Evolutionary conservation across 176 grass and related monocot genomes (phyloP).

Genomic region (Rhynchospora tenuis): DNA sequence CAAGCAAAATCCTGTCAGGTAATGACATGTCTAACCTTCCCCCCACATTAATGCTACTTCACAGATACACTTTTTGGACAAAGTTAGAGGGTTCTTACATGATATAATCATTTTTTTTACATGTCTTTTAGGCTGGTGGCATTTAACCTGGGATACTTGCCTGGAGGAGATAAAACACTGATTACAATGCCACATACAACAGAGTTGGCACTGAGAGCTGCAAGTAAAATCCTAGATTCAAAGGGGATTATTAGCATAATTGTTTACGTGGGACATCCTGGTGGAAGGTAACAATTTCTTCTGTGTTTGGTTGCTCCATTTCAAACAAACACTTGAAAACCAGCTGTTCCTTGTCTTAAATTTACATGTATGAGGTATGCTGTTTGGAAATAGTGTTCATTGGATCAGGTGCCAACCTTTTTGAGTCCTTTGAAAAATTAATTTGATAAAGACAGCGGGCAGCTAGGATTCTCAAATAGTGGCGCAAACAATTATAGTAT

Average conservation of each 20-base stretch:
- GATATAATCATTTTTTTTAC: not conserved
- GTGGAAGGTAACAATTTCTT: conserved; percentile 63
- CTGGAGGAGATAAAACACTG: conserved; percentile 77
- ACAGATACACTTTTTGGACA: not conserved
- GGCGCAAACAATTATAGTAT: too few relatives aligned
- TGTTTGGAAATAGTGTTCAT: not conserved
- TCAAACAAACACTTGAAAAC: not conserved
- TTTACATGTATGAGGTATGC: not conserved
- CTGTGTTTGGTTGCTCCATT: not conserved
- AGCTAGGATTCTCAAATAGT: too few relatives aligned
- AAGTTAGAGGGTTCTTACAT: not conserved
- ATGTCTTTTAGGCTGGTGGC: conserved; percentile 62
- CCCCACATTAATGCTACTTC: conserved; percentile 6
- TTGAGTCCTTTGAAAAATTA: not conserved
- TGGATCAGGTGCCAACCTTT: not conserved
- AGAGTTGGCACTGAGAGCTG: conserved; percentile 60
- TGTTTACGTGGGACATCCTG: conserved; percentile 85
- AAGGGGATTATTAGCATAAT: conserved; percentile 69
- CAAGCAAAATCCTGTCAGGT: conserved; percentile 61
- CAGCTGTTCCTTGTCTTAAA: not conserved
- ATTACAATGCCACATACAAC: conserved; percentile 71
- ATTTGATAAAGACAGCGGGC: not conserved
- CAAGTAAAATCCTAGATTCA: conserved; percentile 50
- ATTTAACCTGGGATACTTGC: conserved; percentile 93
- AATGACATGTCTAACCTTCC: conserved; percentile 9